Base-by-base conservation (phyloP, 768 basidiomycete species). In the Coprinopsis sp. region DNA sequence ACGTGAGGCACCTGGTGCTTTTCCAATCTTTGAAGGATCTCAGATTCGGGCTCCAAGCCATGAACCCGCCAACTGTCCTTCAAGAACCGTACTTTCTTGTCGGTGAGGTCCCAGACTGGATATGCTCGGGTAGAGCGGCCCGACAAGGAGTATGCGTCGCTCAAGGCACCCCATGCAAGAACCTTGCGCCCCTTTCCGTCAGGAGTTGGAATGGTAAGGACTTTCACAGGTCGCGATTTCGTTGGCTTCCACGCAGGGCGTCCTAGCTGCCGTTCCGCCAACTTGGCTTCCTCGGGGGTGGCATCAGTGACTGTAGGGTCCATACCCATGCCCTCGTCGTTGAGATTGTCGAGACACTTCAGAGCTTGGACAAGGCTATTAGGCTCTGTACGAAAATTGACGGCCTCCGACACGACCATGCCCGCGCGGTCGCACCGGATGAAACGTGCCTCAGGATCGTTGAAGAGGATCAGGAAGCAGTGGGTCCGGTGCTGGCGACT, bases 381-480 rank as follows among this genome's bases (percentile, higher is more conserved):
- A 8, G 54, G 52, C 0, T 61, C n/a, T 4, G 49, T 8, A 4
- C 43, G 37, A 23, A 58, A 57, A 36, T 61, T 46, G 54, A 70
- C 65, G 0, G 39, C n/a, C 21, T 49, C 45, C 0, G 66, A 53
- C 4, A 66, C 63, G 12, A 69, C 51, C 0, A 51, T 54, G 6
- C 64, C 69, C 2, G 63, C 50, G 3, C 67, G 58, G 43, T 71
- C 69, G 50, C 58, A 56, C 3, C 60, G 56, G 16, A 71, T 53
- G 28, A 70, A 45, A 2, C 66, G 61, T 7, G 51, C 63, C 18
- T 40, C 43, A 1, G 50, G 46, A 24, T 59, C 57, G 13, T 33
- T 53, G 16, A 71, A 49, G 25, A 51, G 55, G 33, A 68, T 27
- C 0, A 61, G 53, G 53, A 66, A 68, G 5, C 49, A 33, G 30